Percentiles rank a stretch among this genome's conserved stretches.
phyloP scores from a whole-genome alignment of 495 filamentous ascomycete species.

The Diplogelasinospora grovesii region DNA sequence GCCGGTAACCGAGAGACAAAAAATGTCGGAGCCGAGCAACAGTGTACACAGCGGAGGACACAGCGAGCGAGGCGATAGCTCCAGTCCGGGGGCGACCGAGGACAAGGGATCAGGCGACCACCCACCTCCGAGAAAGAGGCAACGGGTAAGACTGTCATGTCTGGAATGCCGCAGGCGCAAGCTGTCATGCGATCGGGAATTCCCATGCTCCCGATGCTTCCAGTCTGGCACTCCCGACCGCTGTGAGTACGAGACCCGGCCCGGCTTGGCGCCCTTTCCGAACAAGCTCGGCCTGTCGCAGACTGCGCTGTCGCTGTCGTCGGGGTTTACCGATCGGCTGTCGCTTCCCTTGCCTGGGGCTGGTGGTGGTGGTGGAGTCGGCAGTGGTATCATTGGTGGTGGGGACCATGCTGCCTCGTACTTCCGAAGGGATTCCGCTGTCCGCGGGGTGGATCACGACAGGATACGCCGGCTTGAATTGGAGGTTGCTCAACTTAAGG shows the following conservation, averaged over 20 bases:
- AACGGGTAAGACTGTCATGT: slow-evolving; percentile 43
- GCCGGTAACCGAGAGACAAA: not conserved
- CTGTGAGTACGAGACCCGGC: slow-evolving; percentile 44
- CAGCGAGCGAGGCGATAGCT: too few relatives aligned
- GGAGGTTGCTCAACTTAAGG: slow-evolving; percentile 42
- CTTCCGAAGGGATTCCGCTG: slow-evolving; percentile 21
- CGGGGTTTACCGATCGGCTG: slow-evolving; percentile 27
- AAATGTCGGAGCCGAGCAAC: slow-evolving; percentile 25
- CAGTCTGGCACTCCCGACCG: slow-evolving; percentile 44
- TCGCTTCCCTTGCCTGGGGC: slow-evolving; percentile 24
- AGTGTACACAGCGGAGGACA: slow-evolving; percentile 19
- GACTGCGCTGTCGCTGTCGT: slow-evolving; percentile 22
- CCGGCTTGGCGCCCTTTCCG: slow-evolving; percentile 32
- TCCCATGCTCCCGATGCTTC: slow-evolving; percentile 45
- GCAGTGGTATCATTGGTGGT: slow-evolving; percentile 1
- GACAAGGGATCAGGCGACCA: slow-evolving; percentile 12
- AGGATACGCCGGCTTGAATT: slow-evolving; percentile 44
- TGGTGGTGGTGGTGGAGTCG: too few relatives aligned
- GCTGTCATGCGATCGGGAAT: slow-evolving; percentile 45
- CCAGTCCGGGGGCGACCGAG: slow-evolving; percentile 5
- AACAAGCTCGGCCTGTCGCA: slow-evolving; percentile 31
- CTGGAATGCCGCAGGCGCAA: slow-evolving; percentile 45
- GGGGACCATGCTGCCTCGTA: slow-evolving; percentile 12
- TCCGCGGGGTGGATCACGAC: slow-evolving; percentile 38
- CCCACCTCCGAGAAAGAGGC: slow-evolving; percentile 39